Evolutionary conservation across 1,284 basidiomycete genomes (phyloP), one percentile per base, ranked within the genome.

Genomic region (Ceratobasidium sp.): DNA sequence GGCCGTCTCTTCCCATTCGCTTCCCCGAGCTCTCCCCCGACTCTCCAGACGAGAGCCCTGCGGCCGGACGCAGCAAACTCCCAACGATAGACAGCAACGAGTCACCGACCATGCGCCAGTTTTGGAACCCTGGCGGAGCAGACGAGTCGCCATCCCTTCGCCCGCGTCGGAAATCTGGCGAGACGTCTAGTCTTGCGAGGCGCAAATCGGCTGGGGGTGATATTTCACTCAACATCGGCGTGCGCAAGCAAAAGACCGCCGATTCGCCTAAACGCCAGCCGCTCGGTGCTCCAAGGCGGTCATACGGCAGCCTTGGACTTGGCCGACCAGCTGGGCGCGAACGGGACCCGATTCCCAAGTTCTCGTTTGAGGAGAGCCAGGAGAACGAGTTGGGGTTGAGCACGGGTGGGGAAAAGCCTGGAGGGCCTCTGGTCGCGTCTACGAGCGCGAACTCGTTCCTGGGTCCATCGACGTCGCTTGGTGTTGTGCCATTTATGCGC

Each of bases 401-500:
- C 27, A 41, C 22, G 59, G 37, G 59, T 11, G 37, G 37, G 2
- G 59, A 43, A 31, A 41, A 43, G 22, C 19, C 19, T 13, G 59
- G 19, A 41, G 37, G 13, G 34, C 22, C 59, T 0, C 59, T 62
- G n/a, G 24, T 31, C 7, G 34, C 59, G 22, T 62, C 59, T 11
- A 62, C 59, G 59, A 62, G 59, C 59, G 59, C 39, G 6, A 46
- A 46, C 59, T 62, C 59, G 59, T 62, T 62, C 22, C 39, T 62
- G 37, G 59, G 8, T 62, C 24, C 56, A 14, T 59, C 59, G n/a
- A 62, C 31, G 13, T 62, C 59, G 59, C 24, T 58, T 34, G 54
- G 54, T 56, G 48, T 74, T 27, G 22, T 75, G 63, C 90, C 89
- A 88, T 80, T 93, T 37, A 87, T 89, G 85, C 85, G 91, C 11